A percentile compares a stretch with the other conserved stretches of the same genome.
Evolutionary conservation across 2,329 filamentous ascomycete species (phyloP).

Genomic region (Exophiala sideris): DNA sequence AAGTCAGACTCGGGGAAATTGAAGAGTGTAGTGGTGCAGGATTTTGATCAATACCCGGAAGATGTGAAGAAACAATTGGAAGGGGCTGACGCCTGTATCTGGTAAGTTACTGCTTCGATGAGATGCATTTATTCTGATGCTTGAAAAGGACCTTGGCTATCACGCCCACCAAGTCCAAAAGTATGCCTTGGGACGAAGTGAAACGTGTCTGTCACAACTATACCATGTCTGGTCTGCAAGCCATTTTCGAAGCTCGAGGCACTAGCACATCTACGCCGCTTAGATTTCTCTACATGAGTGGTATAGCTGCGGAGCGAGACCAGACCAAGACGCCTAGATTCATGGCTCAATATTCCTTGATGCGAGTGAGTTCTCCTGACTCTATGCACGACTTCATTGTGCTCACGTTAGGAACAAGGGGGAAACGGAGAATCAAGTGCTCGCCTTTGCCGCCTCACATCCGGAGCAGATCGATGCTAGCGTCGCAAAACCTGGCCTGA

Average conservation of each 20-base stretch:
- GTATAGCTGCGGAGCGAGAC: conserved; percentile 44
- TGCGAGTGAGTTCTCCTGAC: conserved; percentile 43
- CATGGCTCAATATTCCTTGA: conserved; percentile 39
- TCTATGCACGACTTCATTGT: background rate
- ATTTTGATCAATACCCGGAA: conserved; percentile 36
- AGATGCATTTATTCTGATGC: background rate
- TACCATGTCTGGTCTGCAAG: conserved; percentile 36
- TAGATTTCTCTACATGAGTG: conserved; percentile 52
- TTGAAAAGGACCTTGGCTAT: conserved; percentile 41
- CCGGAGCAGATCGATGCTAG: conserved; percentile 37
- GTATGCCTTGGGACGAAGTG: conserved; percentile 36
- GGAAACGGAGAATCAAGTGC: conserved; percentile 44
- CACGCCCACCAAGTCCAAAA: conserved; percentile 37
- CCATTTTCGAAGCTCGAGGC: conserved; percentile 33
- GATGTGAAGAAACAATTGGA: conserved; percentile 32
- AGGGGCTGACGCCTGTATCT: conserved; percentile 38
- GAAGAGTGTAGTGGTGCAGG: conserved; percentile 31
- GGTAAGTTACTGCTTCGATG: conserved; percentile 27
- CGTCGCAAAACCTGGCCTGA: conserved; percentile 45
- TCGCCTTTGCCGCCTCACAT: conserved; percentile 42
- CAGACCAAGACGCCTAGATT: conserved; percentile 33
- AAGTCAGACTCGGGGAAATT: conserved; percentile 31
- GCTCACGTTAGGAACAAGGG: conserved; percentile 37
- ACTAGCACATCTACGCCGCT: conserved; percentile 35
- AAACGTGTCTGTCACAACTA: conserved; percentile 43